These are phyloP conservation scores for Elsinoe australis DNA, from an alignment of 2,329 filamentous ascomycete genomes.

Conservation along the genomic window DNA sequence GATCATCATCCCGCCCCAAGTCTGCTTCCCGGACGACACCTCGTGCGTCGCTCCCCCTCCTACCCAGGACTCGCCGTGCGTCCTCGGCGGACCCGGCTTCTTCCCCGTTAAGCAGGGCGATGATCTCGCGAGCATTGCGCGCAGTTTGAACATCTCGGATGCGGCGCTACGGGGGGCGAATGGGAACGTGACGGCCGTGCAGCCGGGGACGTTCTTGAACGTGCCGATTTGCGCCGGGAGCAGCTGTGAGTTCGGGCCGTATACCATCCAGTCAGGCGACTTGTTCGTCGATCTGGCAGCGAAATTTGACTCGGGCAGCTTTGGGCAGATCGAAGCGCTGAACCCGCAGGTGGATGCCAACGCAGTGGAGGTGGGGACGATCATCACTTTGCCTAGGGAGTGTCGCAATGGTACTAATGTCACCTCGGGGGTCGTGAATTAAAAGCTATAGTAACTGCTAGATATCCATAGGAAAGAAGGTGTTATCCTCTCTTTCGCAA, in stretches of 20 bases:
- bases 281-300: constrained; percentile 23
- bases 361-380: constrained; percentile 18
- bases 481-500: not conserved
- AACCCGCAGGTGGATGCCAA: constrained; percentile 23
- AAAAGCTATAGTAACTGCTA: not conserved
- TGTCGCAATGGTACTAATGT: constrained; percentile 3
- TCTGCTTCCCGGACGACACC: constrained; percentile 24
- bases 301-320: constrained; percentile 20
- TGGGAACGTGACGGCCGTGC: constrained; percentile 22
- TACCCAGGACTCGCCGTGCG: constrained; percentile 21
- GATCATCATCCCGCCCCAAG: constrained; percentile 26
- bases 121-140: constrained; percentile 22
- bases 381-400: not conserved
- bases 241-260: constrained; percentile 22
- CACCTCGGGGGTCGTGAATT: not conserved
- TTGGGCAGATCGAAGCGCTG: constrained; percentile 25
- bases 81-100: constrained; percentile 22
- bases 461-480: no score
- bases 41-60: constrained; percentile 21
- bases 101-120: constrained; percentile 24
- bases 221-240: constrained; percentile 24
- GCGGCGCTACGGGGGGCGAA: constrained; percentile 22
- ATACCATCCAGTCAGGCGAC: constrained; percentile 24
- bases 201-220: constrained; percentile 24
- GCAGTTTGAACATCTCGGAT: constrained; percentile 26